Conservation (phyloP, 805 yeast genomes). For the Metschnikowia peoriensis region DNA sequence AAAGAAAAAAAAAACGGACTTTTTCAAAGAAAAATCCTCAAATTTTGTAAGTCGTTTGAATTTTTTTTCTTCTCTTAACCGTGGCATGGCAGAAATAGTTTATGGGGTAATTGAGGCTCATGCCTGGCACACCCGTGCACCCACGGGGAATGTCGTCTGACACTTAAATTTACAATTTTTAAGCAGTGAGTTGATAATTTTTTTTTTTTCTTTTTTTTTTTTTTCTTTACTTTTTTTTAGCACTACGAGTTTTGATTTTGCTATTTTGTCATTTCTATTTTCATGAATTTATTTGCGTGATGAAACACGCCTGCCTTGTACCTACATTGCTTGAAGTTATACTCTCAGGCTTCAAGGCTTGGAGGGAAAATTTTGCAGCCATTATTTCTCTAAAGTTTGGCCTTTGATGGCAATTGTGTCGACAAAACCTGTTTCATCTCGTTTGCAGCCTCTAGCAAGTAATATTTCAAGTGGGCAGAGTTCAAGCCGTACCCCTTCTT, state of each 20-base stretch:
- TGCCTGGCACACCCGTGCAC: slow-evolving; percentile 1
- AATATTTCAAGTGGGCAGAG: slow-evolving; percentile 59
- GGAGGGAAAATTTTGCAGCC: background rate
- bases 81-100: background rate
- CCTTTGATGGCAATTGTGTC: slow-evolving; percentile 34
- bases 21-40: background rate
- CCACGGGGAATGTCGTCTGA: background rate
- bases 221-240: background rate
- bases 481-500: slow-evolving; percentile 61
- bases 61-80: background rate
- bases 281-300: no score
- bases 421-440: slow-evolving; percentile 70
- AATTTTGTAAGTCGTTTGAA: background rate
- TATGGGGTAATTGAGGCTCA: slow-evolving; percentile 8
- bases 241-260: no score
- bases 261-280: no score
- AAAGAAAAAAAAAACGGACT: no score
- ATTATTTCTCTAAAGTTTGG: slow-evolving; percentile 31
- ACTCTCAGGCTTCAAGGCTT: no score
- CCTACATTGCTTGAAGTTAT: no score
- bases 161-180: background rate
- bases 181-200: background rate
- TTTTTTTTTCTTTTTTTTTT: background rate
- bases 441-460: slow-evolving; percentile 73
- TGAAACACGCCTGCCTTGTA: background rate